These are phyloP conservation scores for Petunia secreta DNA, from an alignment of 257 asterid species.

Conservation along the genomic window DNA sequence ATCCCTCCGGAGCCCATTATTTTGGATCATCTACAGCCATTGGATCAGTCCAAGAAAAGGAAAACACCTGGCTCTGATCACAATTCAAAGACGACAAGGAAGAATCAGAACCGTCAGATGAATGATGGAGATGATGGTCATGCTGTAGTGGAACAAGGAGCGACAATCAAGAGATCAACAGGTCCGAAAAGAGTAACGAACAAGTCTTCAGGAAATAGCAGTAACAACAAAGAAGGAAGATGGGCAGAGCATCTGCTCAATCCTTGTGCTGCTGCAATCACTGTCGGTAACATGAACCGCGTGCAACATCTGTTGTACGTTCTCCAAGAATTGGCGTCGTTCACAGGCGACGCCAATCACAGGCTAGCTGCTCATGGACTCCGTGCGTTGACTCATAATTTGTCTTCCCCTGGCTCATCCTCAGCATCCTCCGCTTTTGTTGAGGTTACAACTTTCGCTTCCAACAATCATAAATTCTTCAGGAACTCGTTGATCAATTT, in stretches of 20 bases:
- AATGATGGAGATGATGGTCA: conserved; percentile 33
- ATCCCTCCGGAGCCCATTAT: conserved; percentile 38
- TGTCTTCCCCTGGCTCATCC: conserved; percentile 43
- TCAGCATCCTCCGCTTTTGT: conserved; percentile 32
- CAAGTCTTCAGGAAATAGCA: conserved; percentile 37
- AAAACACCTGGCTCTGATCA: conserved; percentile 44
- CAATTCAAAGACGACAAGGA: conserved; percentile 32
- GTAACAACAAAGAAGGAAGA: conserved; percentile 67
- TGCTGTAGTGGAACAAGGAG: conserved; percentile 30
- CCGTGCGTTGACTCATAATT: conserved; percentile 62
- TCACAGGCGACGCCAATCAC: conserved; percentile 74
- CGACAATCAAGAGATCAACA: conserved; percentile 32
- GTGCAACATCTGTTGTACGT: conserved; percentile 81
- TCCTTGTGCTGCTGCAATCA: conserved; percentile 83
- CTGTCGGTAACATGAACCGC: conserved; percentile 57
- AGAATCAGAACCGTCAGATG: conserved; percentile 34
- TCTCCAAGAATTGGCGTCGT: conserved; percentile 67
- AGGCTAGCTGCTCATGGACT: conserved; percentile 83
- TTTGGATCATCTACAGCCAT: conserved; percentile 37
- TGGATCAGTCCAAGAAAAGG: conserved; percentile 56
- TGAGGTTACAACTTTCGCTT: conserved; percentile 46
- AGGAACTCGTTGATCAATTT: conserved; percentile 64
- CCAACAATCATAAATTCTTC: conserved; percentile 63
- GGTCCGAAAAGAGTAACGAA: conserved; percentile 43
- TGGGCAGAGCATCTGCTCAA: conserved; percentile 94